These are phyloP conservation scores for Tuber brumale DNA, from an alignment of 495 filamentous ascomycete genomes.

Conservation along the genomic window DNA sequence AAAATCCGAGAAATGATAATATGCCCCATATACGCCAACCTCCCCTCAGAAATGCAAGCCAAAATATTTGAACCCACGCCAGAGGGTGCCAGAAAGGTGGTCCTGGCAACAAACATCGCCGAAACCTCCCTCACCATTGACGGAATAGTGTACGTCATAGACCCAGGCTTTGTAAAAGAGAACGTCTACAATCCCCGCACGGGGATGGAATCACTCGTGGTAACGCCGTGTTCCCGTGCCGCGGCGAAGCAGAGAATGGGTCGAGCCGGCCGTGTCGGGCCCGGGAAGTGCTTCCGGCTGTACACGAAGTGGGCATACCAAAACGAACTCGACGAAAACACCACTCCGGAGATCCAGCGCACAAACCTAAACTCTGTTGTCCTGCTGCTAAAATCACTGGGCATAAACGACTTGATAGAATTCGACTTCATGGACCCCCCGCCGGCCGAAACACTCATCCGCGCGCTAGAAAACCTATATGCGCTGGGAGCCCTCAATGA, in stretches of 20 bases:
- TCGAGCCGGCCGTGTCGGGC: conserved; percentile 84
- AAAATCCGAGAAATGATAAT: conserved; percentile 81
- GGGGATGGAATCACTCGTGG: conserved; percentile 84
- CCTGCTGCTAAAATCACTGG: conserved; percentile 78
- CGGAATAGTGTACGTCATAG: conserved; percentile 86
- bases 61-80: conserved; percentile 91
- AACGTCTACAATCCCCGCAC: conserved; percentile 89
- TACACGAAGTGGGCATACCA: conserved; percentile 94
- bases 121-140: conserved; percentile 86
- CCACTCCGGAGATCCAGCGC: conserved; percentile 89
- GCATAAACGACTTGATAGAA: conserved; percentile 86
- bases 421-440: conserved; percentile 98
- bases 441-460: conserved; percentile 82
- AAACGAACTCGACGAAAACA: conserved; percentile 88
- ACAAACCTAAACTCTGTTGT: conserved; percentile 81
- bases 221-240: conserved; percentile 88
- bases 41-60: conserved; percentile 75
- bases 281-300: conserved; percentile 89
- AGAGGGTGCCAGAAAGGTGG: conserved; percentile 71
- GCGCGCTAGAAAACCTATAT: conserved; percentile 85
- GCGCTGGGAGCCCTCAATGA: conserved; percentile 85
- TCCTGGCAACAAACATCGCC: conserved; percentile 84
- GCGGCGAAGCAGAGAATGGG: conserved; percentile 90
- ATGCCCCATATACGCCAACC: conserved; percentile 81
- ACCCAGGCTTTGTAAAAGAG: conserved; percentile 89